Evolutionary conservation across 2,329 filamentous ascomycete species (phyloP), one percentile per base, ranked within the genome.

Genomic region (Lasiodiplodia citricola): DNA sequence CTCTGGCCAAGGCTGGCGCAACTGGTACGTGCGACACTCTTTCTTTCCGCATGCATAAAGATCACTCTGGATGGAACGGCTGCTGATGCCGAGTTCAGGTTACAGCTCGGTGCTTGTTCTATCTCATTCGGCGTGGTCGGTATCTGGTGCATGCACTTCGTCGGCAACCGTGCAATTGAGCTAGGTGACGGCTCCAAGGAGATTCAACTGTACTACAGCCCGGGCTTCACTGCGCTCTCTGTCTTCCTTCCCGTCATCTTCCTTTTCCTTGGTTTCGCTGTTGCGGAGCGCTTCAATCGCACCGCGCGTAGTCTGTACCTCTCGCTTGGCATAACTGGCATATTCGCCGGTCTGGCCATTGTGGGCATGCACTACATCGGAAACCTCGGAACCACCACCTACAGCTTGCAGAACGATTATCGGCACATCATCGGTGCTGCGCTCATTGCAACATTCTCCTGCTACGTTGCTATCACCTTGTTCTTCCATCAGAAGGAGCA

Each of bases 301-400:
- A 75, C 70, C 73, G 73, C 69, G 75, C 70, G 52, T 72, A 60
- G 52, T 70, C 68, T 72, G 69, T 75, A 74, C 69, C 69, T 73
- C 6, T 74, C 80, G 3, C 75, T 84, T 6, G 75, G 85, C 8
- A 75, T 87, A 5, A 90, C 91, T 10, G 92, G 93, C 7, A 75
- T 88, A 1, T 83, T 94, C 54, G 91, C 91, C 1, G 93, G 93
- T 16, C 83, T 89, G 5, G 90, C 92, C 25, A 90, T 96, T 62
- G 93, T 91, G 70, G 91, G 91, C 38, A 96, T 96, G 93, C 92
- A 96, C 78, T 96, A 96, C 74, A 83, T 95, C 21, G 92, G 92
- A n/a, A 94, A 96, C 76, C 87, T 91, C 38, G 93, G 92, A 41
- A 93, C 95, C 70, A 85, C 85, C 35, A 95, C 96, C 77, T 97